A percentile compares a stretch with the other conserved stretches of the same genome.
Conservation (phyloP, 192 early-diverging fungal species). For the Oehlia diaphana region DNA sequence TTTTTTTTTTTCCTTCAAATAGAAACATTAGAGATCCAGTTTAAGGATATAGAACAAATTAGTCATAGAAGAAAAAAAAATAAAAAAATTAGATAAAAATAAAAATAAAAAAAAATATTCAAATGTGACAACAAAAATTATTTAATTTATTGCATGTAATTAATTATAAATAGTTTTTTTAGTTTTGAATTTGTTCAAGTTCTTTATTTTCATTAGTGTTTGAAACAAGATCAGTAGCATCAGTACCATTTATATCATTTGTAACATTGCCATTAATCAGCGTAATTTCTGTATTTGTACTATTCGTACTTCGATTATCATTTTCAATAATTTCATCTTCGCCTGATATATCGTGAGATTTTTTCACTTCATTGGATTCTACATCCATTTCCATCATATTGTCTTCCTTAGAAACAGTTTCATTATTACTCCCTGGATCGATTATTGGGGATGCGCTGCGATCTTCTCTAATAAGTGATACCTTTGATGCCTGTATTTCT, state of each 20-base stretch:
- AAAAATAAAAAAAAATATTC: too few species aligned
- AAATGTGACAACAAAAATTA: too few species aligned
- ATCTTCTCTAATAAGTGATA: not conserved
- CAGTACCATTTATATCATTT: too few species aligned
- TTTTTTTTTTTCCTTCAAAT: not conserved
- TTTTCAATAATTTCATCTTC: not conserved
- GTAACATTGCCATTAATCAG: not conserved
- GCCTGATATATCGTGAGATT: not conserved
- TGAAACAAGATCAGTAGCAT: not conserved
- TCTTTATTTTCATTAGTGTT: not conserved
- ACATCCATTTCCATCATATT: not conserved
- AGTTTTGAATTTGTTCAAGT: not conserved
- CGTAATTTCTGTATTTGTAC: not conserved
- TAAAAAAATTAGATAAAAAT: too few species aligned
- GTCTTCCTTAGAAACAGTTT: not conserved
- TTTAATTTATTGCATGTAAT: not conserved
- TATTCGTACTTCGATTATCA: not conserved
- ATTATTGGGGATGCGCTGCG: not conserved
- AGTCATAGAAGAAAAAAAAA: not conserved
- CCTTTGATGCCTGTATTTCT: not conserved
- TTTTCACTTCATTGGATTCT: not conserved
- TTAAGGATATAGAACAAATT: not conserved
- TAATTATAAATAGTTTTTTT: not conserved
- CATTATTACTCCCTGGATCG: not conserved
- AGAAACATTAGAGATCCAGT: not conserved